A percentile compares a stretch with the other conserved stretches of the same genome.
Evolutionary conservation across 352 stramenopile genomes (phyloP).

Genomic region (Chloridella minuta): DNA sequence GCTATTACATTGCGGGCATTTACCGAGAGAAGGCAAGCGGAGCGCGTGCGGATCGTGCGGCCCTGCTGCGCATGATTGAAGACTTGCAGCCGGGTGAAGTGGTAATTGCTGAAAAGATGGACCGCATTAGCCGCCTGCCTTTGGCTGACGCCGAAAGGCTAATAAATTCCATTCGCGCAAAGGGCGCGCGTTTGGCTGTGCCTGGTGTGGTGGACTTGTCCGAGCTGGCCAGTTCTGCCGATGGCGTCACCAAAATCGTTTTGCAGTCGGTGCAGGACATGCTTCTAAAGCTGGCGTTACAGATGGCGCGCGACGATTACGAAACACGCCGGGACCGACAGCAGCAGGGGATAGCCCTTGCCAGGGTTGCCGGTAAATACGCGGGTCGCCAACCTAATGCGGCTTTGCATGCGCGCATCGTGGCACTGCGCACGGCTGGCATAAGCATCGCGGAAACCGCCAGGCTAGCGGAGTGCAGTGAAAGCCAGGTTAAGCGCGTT

Average conservation of each 20-base stretch:
- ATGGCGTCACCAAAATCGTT: neutral
- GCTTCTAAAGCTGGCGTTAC: neutral
- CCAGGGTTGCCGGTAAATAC: neutral
- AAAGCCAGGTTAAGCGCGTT: neutral
- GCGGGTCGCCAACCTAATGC: neutral
- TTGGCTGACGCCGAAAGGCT: neutral
- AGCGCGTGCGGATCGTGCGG: neutral
- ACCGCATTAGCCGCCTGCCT: neutral
- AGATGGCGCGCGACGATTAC: neutral
- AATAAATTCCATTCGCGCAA: neutral
- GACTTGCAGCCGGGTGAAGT: neutral
- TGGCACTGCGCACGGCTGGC: neutral
- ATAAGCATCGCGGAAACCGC: neutral
- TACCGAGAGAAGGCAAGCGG: neutral
- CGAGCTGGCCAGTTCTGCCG: neutral
- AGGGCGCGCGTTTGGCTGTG: neutral
- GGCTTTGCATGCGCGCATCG: neutral
- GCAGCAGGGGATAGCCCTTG: neutral
- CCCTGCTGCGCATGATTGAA: neutral
- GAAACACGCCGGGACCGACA: neutral
- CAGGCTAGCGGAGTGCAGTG: neutral
- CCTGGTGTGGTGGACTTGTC: neutral
- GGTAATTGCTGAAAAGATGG: neutral
- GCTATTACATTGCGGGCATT: neutral
- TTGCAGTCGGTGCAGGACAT: neutral